Base-by-base conservation (phyloP, 2,329 filamentous ascomycete genomes). In the Dothidotthia symphoricarpi region DNA sequence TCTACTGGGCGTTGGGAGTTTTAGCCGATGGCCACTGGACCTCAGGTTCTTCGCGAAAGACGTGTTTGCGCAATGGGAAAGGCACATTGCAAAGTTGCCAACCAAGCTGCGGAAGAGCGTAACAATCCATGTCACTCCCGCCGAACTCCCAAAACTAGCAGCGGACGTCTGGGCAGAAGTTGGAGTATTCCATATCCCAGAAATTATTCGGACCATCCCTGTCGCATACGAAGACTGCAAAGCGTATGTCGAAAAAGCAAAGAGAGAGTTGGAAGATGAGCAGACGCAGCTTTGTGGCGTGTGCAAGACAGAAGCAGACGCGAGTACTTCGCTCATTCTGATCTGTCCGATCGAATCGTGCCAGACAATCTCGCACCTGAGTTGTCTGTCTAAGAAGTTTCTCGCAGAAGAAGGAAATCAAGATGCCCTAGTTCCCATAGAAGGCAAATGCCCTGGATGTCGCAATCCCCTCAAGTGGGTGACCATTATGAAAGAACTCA, bases 401-500 rank as follows among this genome's bases (percentile, higher is more conserved):
- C 61, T 80, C 0, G 65, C 69, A 3, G 65, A 70, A 3, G 63
- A 70, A 24, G 53, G 57, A 4, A 53, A 63, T 11, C 28, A 33
- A 12, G 43, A 49, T 13, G 53, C 57, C 2, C 55, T 95, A 1
- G 58, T 95, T 1, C 91, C 91, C 0, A 72, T 78, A 1, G 61
- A 73, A 24, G 89, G 88, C 2, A 65, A 55, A 2, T 97, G 91
- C 67, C 88, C 88, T 0, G 69, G 69, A 14, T 97, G 91, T 59
- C 67, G 74, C 1, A 71, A 72, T 0, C 65, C 72, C 4, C 68
- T 89, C 2, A 63, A 73, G 34, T 97, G 91, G 91, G 73, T 75
- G 0, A 78, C 85, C 31, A 79, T 96, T 69, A 85, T 94, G 70
- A 90, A 82, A 59, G 90, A 95, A 61, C 67, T 95, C 52, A 93